Percentiles rank a stretch among this genome's conserved stretches.
These are phyloP conservation scores for Ceratocystis diversiconidia DNA, from an alignment of 2,329 filamentous ascomycete species.

Conservation along the genomic window DNA sequence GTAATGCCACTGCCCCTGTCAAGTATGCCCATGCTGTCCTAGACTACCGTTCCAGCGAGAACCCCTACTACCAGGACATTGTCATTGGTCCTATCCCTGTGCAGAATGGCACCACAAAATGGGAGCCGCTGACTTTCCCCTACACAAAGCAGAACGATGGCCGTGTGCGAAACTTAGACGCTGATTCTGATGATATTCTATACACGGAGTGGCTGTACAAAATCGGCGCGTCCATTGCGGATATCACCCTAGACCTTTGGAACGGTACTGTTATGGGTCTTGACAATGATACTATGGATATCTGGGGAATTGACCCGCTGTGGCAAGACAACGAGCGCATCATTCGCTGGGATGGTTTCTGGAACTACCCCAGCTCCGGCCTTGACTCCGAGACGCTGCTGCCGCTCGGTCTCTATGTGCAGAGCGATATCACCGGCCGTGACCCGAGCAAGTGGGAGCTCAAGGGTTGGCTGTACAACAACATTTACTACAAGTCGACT, in stretches of 20 bases:
- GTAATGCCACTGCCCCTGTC: slow-evolving; percentile 24
- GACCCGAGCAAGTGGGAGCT: slow-evolving; percentile 30
- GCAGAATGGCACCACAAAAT: slow-evolving; percentile 25
- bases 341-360: slow-evolving; percentile 30
- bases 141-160: slow-evolving; percentile 31
- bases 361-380: slow-evolving; percentile 26
- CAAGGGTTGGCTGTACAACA: slow-evolving; percentile 31
- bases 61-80: slow-evolving; percentile 34
- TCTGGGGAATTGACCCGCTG: slow-evolving; percentile 26
- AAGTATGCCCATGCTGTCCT: slow-evolving; percentile 35
- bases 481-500: slow-evolving; percentile 26
- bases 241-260: slow-evolving; percentile 31
- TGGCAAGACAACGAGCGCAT: slow-evolving; percentile 30
- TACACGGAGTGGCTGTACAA: slow-evolving; percentile 17
- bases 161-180: slow-evolving; percentile 26
- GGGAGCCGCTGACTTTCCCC: slow-evolving; percentile 29
- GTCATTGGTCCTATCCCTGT: slow-evolving; percentile 37
- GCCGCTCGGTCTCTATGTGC: slow-evolving; percentile 33
- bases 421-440: slow-evolving; percentile 31
- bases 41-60: slow-evolving; percentile 30
- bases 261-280: slow-evolving; percentile 26
- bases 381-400: slow-evolving; percentile 27
- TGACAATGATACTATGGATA: slow-evolving; percentile 24
- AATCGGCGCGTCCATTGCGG: slow-evolving; percentile 28
- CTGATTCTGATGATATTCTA: slow-evolving; percentile 26